These are phyloP conservation scores for Microdochium nivale DNA, from an alignment of 2,329 filamentous ascomycete species.

Conservation along the genomic window DNA sequence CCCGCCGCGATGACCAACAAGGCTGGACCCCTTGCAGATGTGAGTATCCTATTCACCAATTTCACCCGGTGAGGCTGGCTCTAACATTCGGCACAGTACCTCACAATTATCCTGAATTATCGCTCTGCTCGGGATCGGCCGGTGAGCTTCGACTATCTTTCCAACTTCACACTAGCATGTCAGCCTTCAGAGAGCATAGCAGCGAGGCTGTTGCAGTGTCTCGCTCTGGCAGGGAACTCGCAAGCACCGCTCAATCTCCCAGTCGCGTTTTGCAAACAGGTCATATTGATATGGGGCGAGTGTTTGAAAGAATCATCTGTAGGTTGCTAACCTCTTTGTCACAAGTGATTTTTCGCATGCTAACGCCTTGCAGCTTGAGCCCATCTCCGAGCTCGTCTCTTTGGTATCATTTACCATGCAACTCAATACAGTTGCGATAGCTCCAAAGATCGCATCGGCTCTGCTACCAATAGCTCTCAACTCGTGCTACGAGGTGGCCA, in stretches of 20 bases:
- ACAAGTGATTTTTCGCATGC: background rate
- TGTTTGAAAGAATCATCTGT: conserved; percentile 51
- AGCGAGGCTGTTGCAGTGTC: conserved; percentile 56
- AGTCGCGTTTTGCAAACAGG: conserved; percentile 52
- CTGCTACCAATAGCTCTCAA: conserved; percentile 47
- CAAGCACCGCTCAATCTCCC: conserved; percentile 46
- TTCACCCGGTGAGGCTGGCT: background rate
- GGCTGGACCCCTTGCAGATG: conserved; percentile 10
- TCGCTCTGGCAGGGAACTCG: conserved; percentile 48
- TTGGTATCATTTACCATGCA: conserved; percentile 56
- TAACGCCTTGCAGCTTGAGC: conserved; percentile 36
- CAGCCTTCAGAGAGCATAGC: conserved; percentile 53
- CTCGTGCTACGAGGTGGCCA: conserved; percentile 51
- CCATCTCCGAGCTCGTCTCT: conserved; percentile 57
- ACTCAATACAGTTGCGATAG: conserved; percentile 49
- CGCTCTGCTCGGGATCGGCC: conserved; percentile 43
- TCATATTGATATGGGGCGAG: conserved; percentile 59
- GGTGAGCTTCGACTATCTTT: conserved; percentile 59
- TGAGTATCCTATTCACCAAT: conserved; percentile 13
- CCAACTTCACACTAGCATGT: conserved; percentile 57
- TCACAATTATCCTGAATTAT: conserved; percentile 59
- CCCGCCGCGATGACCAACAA: background rate
- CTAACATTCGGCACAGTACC: conserved; percentile 31
- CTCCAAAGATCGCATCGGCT: conserved; percentile 48
- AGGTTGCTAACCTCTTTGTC: conserved; percentile 12